Percentiles rank a stretch among this genome's conserved stretches.
Conservation (phyloP, 2,329 filamentous ascomycete species). For the Fusarium phyllophilum region DNA sequence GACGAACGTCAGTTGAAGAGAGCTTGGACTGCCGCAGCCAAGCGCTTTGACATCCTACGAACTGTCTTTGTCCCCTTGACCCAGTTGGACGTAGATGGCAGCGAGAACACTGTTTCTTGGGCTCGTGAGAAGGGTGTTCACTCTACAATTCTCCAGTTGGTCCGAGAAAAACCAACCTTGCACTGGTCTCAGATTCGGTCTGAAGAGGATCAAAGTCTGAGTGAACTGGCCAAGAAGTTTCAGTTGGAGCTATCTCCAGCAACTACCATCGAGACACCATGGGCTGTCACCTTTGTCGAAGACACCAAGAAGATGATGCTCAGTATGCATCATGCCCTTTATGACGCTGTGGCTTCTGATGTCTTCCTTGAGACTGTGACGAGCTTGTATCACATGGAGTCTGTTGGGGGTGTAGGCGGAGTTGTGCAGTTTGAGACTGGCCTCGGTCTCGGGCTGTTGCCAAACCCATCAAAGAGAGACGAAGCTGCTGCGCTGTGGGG, state of each 20-base stretch:
- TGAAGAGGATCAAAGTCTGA: neutral
- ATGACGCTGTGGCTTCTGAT: conserved; percentile 1
- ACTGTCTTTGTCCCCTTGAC: conserved; percentile 16
- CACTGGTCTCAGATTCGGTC: neutral
- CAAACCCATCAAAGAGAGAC: neutral
- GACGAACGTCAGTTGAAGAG: conserved; percentile 4
- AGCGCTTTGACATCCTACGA: conserved; percentile 13
- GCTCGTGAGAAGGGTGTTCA: neutral
- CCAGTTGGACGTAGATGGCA: neutral
- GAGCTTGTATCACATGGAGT: conserved; percentile 14
- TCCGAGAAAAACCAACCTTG: neutral
- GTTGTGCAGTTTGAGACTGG: conserved; percentile 1
- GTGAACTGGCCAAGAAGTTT: neutral
- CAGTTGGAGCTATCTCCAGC: conserved; percentile 10
- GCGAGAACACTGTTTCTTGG: neutral
- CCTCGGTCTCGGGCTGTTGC: neutral
- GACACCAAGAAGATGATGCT: conserved; percentile 9
- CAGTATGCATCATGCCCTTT: conserved; percentile 23
- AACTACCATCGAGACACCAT: neutral
- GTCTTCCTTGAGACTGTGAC: conserved; percentile 1
- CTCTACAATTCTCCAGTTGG: conserved; percentile 3
- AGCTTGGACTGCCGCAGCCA: conserved; percentile 11
- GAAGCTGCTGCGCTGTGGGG: conserved; percentile 1
- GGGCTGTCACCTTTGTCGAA: conserved; percentile 9
- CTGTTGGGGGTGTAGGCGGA: neutral